These are phyloP conservation scores for Lineolata rhizophorae DNA, from an alignment of 495 filamentous ascomycete species.

Conservation along the genomic window DNA sequence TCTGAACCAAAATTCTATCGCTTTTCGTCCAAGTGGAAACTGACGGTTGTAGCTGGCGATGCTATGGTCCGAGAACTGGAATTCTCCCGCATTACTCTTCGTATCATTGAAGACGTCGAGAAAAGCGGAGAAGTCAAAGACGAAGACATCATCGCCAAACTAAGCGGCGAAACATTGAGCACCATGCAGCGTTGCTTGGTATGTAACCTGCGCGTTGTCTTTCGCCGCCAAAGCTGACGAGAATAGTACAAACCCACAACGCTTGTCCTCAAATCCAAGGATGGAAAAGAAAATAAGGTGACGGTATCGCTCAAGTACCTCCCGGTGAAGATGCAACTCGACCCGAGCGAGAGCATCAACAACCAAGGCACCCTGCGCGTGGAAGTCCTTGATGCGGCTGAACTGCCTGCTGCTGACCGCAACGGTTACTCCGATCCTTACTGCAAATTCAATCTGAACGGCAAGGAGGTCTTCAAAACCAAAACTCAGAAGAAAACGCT, in stretches of 20 bases:
- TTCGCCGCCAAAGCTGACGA: constrained; percentile 1
- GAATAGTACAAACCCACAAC: constrained; percentile 66
- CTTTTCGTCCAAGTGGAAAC: too few relatives aligned
- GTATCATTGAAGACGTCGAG: constrained; percentile 52
- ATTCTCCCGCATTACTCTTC: constrained; percentile 77
- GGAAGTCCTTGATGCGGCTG: constrained; percentile 68
- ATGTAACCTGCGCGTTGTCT: constrained; percentile 13
- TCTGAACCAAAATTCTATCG: too few relatives aligned
- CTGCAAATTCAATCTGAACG: constrained; percentile 81
- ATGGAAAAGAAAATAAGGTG: constrained; percentile 59
- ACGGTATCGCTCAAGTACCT: constrained; percentile 87
- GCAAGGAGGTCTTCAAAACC: constrained; percentile 73
- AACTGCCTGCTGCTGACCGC: constrained; percentile 78
- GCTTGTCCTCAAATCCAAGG: constrained; percentile 48
- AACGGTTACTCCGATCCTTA: constrained; percentile 95
- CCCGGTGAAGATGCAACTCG: constrained; percentile 78
- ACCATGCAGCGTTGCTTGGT: constrained; percentile 73
- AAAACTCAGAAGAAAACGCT: constrained; percentile 92
- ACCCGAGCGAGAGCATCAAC: constrained; percentile 91
- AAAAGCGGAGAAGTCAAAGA: constrained; percentile 48
- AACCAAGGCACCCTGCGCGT: constrained; percentile 89
- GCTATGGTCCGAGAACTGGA: constrained; percentile 92
- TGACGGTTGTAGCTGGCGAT: constrained; percentile 43
- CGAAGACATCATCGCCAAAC: constrained; percentile 54
- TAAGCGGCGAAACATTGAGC: constrained; percentile 66